Evolutionary conservation across 768 basidiomycete species (phyloP).

Genomic region (Udeniomyces megalosporus): DNA sequence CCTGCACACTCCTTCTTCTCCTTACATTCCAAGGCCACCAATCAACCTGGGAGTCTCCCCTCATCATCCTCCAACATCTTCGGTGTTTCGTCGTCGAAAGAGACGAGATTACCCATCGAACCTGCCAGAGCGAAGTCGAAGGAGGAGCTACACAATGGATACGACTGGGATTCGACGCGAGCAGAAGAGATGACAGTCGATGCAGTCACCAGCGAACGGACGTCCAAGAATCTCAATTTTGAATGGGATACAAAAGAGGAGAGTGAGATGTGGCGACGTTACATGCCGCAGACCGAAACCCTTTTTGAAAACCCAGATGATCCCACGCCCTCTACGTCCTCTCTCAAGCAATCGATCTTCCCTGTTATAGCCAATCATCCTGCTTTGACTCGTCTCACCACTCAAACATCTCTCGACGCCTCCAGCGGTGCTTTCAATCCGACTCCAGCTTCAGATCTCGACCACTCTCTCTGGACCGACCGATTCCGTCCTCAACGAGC

Average conservation of each 20-base stretch:
- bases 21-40: not conserved
- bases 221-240: not conserved
- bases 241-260: not conserved
- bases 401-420: not conserved
- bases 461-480: constrained; percentile 26
- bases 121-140: not conserved
- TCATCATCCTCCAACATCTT: too few species aligned
- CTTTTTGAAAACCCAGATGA: not conserved
- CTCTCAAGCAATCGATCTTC: not conserved
- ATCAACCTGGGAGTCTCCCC: not conserved
- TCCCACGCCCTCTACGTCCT: not conserved
- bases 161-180: not conserved
- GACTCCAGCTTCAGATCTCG: constrained; percentile 9
- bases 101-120: not conserved
- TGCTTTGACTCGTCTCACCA: constrained; percentile 5
- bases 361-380: not conserved
- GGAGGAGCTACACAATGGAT: not conserved
- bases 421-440: constrained; percentile 18
- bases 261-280: not conserved
- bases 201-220: not conserved
- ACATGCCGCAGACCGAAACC: not conserved
- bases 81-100: not conserved
- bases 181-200: not conserved
- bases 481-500: constrained; percentile 23
- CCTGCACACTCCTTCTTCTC: constrained; percentile 8